Evolutionary conservation across 176 grass and related monocot species (phyloP).

Genomic region (Saccharum officinarum): DNA sequence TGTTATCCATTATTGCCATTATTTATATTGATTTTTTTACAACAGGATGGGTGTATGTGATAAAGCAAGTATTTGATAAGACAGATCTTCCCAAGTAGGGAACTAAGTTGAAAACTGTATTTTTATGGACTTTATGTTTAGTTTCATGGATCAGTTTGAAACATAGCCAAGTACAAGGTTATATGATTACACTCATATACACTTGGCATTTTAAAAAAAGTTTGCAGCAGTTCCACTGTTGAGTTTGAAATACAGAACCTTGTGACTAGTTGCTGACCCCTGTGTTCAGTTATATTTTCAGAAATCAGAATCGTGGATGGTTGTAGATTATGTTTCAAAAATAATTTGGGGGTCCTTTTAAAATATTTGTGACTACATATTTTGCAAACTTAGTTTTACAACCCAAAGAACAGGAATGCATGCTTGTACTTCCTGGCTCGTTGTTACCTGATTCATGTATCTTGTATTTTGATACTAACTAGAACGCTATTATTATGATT

Average conservation of each 20-base stretch:
- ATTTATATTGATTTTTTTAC: slow-evolving; percentile 4
- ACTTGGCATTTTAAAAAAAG: background rate
- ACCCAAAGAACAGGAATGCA: background rate
- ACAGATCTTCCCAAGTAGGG: background rate
- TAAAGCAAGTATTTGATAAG: background rate
- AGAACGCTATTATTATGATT: slow-evolving; percentile 22
- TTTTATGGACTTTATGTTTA: background rate
- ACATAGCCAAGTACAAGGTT: background rate
- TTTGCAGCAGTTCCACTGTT: background rate
- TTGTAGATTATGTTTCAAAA: slow-evolving; percentile 5
- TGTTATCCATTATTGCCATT: slow-evolving; percentile 9
- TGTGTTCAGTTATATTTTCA: background rate
- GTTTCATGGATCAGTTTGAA: background rate
- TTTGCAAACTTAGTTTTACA: background rate
- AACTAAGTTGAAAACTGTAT: background rate
- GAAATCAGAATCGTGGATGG: background rate
- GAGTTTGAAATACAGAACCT: too few relatives aligned
- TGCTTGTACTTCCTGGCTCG: background rate
- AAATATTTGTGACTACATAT: slow-evolving; percentile 10
- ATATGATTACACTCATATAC: background rate
- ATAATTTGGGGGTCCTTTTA: background rate
- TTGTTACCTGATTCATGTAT: background rate
- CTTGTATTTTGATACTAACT: slow-evolving; percentile 26
- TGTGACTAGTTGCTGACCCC: background rate
- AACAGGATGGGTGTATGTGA: background rate